phyloP scores from a whole-genome alignment of 805 yeast species.

The Yamadazyma endophytica region DNA sequence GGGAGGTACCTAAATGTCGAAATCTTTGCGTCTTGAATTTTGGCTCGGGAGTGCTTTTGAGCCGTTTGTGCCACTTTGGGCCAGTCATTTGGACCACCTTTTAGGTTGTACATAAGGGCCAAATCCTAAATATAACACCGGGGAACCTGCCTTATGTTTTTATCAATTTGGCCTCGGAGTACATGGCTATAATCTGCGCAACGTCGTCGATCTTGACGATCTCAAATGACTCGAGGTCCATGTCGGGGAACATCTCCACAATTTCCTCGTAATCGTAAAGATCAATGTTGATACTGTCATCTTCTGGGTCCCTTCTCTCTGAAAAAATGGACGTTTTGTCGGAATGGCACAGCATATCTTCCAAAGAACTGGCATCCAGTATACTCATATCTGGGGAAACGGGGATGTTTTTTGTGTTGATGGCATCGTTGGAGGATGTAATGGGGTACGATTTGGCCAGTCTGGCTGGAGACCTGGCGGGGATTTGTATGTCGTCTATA shows the following conservation, averaged over 20 bases:
- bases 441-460: no score
- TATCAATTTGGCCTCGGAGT: conserved; percentile 1
- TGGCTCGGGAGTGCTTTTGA: no score
- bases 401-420: conserved; percentile 2
- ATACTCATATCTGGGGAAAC: conserved; percentile 12
- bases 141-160: no score
- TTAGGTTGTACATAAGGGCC: no score
- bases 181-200: conserved; percentile 4
- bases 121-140: no score
- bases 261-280: conserved; percentile 6
- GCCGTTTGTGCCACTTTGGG: no score
- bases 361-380: conserved; percentile 20
- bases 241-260: conserved; percentile 7
- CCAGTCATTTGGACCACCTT: no score
- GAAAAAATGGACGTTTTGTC: conserved; percentile 18
- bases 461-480: conserved; percentile 14
- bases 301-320: conserved; percentile 1
- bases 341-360: no score
- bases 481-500: conserved; percentile 3
- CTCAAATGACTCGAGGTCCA: conserved; percentile 3
- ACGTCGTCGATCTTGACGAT: conserved; percentile 7
- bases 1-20: no score
- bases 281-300: conserved; percentile 3
- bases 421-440: no score
- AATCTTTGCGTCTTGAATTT: no score